A percentile compares a stretch with the other conserved stretches of the same genome.
phyloP scores from a whole-genome alignment of 2,329 filamentous ascomycete genomes.

The Cytospora mali region DNA sequence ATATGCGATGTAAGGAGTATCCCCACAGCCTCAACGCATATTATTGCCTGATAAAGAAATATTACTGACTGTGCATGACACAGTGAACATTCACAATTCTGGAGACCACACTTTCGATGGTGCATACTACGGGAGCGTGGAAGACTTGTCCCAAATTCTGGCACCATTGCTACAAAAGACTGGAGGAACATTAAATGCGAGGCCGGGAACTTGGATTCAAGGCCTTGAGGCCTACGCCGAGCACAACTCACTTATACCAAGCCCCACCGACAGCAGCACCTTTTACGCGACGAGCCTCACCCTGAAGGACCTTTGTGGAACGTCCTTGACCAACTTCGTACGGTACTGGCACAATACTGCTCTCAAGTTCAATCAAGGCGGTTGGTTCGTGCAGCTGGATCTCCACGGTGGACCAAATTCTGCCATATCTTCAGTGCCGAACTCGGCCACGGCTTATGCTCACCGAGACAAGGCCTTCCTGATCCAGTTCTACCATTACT shows the following conservation, averaged over 20 bases:
- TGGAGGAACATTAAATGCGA: constrained; percentile 14
- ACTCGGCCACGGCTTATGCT: constrained; percentile 42
- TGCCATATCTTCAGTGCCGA: constrained; percentile 37
- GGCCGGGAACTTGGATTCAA: constrained; percentile 36
- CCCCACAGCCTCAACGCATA: constrained; percentile 25
- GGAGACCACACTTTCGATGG: constrained; percentile 39
- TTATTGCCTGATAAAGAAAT: not conserved
- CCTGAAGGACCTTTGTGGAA: constrained; percentile 41
- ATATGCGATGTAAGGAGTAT: constrained; percentile 45
- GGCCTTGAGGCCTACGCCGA: constrained; percentile 38
- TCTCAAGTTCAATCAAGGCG: constrained; percentile 37
- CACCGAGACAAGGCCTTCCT: constrained; percentile 52
- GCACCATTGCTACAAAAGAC: constrained; percentile 11
- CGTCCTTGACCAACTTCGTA: constrained; percentile 41
- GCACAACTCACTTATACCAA: constrained; percentile 29
- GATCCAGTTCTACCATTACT: constrained; percentile 51
- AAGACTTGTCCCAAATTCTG: not conserved
- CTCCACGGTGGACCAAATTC: constrained; percentile 46
- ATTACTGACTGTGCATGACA: constrained; percentile 1
- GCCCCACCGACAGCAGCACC: constrained; percentile 42
- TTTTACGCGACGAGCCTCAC: constrained; percentile 48
- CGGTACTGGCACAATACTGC: constrained; percentile 39
- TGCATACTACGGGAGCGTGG: constrained; percentile 36
- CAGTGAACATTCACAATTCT: constrained; percentile 42
- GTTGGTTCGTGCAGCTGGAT: constrained; percentile 48